Base-by-base conservation (phyloP, 2,329 filamentous ascomycete genomes). In the Chlorencoelia australis region DNA sequence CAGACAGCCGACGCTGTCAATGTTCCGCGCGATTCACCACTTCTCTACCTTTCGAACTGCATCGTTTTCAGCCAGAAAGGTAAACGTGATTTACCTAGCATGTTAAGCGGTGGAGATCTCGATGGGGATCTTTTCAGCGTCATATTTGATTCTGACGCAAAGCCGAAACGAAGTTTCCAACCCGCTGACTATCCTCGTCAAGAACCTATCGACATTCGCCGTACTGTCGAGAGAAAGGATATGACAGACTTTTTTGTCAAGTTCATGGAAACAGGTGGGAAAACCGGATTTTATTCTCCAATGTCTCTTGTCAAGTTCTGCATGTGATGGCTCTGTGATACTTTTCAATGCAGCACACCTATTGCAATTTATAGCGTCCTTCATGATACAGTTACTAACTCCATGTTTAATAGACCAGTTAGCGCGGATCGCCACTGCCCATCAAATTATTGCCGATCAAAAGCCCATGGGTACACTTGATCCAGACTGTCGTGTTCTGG, bases 41-140 rank as follows among this genome's bases (percentile, higher is more conserved):
- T 93, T 1, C 60, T 61, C 2, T 52, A 64, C 0, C 65, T 88
- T 1, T 62, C 65, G 2, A 94, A 93, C 50, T 88, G 84, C 41
- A 68, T 94, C 11, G 74, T 82, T 1, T 94, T 94, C 53, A 87
- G 79, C 41, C 73, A 77, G 39, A 65, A 71, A 27, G 86, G 87
- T 0, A 17, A 48, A 0, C 73, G 86, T 11, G 86, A 93, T 51
- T 62, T 94, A 0, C 84, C 85, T 0, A 89, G 82, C 42, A 71
- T 80, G 56, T 65, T 94, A 0, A 81, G 80, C 35, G 86, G 86
- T 1, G 86, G 86, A 0, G 86, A 94, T 55, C 67, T 94, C 0
- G 85, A 91, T 45, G 86, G 86, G 0, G 87, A 94, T 54, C 61
- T 84, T 0, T 94, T 82, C 57, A 81, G 86, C 45, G 61, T 93